Percentiles rank a stretch among this genome's conserved stretches.
Conservation (phyloP, 768 basidiomycete genomes). For the Calvatia gigantea region DNA sequence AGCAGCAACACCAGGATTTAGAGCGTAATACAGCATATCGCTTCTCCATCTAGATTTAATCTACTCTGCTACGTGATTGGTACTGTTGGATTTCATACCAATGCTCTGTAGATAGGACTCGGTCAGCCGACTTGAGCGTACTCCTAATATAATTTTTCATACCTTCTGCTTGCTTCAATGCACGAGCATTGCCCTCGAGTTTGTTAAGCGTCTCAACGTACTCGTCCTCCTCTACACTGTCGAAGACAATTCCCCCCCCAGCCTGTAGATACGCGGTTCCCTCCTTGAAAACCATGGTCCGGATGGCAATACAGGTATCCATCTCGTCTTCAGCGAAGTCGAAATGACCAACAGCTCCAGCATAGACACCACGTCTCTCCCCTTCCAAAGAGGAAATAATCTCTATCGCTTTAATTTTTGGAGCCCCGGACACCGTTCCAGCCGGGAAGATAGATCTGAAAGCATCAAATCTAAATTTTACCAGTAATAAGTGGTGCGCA, state of each 20-base stretch:
- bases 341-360: conserved; percentile 96
- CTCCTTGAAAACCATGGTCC: conserved; percentile 96
- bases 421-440: conserved; percentile 97
- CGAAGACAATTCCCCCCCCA: conserved; percentile 95
- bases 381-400: conserved; percentile 83
- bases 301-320: conserved; percentile 98
- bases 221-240: conserved; percentile 97
- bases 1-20: conserved; percentile 13
- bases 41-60: conserved; percentile 17
- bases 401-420: conserved; percentile 98
- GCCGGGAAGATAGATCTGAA: conserved; percentile 99
- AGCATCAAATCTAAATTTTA: conserved; percentile 77
- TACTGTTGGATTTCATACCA: conserved; percentile 66
- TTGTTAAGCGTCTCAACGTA: conserved; percentile 96
- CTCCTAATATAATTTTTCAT: conserved; percentile 13
- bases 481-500: conserved; percentile 7
- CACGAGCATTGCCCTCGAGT: conserved; percentile 79
- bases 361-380: conserved; percentile 91
- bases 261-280: conserved; percentile 91
- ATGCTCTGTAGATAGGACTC: conserved; percentile 42
- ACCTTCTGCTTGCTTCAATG: conserved; percentile 89
- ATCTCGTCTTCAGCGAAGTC: conserved; percentile 93
- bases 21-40: conserved; percentile 17
- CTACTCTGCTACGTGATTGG: conserved; percentile 24
- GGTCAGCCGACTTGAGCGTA: conserved; percentile 16